Conservation (phyloP, 23 red algal species). For the Pyropia haitanensis region DNA sequence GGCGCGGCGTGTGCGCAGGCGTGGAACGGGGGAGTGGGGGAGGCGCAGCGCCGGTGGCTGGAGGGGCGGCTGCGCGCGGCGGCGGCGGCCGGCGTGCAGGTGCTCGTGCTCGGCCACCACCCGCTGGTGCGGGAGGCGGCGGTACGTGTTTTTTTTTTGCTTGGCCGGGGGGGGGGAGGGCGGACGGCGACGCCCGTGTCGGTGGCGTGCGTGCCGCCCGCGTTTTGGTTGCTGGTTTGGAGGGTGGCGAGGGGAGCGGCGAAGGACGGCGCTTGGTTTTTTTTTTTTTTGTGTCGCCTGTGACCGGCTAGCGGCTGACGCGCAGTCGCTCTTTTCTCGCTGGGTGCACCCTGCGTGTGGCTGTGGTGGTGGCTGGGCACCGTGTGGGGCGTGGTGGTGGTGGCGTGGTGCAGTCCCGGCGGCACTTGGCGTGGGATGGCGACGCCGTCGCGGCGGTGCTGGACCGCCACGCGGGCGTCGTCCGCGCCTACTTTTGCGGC, state of each 20-base stretch:
- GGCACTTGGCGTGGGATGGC: slow-evolving; percentile 34
- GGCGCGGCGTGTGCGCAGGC: slow-evolving; percentile 20
- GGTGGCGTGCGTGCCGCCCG: too few species aligned
- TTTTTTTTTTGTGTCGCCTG: too few species aligned
- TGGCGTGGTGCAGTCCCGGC: background rate
- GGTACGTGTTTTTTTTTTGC: background rate
- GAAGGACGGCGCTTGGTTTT: too few species aligned
- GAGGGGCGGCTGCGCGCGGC: slow-evolving; percentile 13
- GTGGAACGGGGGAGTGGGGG: slow-evolving; percentile 53
- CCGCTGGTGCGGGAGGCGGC: slow-evolving; percentile 22
- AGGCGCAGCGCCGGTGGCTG: slow-evolving; percentile 42
- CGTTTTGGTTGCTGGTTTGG: too few species aligned
- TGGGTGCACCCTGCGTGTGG: too few species aligned
- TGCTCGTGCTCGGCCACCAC: slow-evolving; percentile 47
- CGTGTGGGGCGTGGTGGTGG: too few species aligned
- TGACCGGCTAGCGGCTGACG: too few species aligned
- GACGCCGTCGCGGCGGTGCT: slow-evolving; percentile 15
- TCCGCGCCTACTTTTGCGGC: slow-evolving; percentile 63
- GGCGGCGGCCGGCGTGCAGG: slow-evolving; percentile 2
- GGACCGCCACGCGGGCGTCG: slow-evolving; percentile 19
- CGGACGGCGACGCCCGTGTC: too few species aligned
- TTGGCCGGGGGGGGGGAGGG: too few species aligned
- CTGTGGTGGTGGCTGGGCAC: too few species aligned
- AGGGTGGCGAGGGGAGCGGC: too few species aligned
- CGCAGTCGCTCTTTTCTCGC: too few species aligned